Conservation (phyloP, 179 eudicot species). For the Camellia oleifera region DNA sequence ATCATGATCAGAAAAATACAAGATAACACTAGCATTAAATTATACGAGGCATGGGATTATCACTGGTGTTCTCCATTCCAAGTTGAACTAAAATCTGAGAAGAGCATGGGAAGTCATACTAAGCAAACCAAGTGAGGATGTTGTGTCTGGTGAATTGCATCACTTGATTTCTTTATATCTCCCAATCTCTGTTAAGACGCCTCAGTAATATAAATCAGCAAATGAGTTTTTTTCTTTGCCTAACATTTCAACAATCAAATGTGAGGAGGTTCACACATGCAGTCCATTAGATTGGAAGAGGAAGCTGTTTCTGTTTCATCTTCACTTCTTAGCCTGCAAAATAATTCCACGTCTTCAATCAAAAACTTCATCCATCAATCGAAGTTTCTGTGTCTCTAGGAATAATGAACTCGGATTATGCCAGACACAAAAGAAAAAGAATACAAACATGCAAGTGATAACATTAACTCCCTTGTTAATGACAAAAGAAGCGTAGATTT, state of each 20-base stretch:
- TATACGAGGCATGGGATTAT: background rate
- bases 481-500: background rate
- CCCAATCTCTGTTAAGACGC: background rate
- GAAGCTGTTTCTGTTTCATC: slow-evolving; percentile 7
- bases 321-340: slow-evolving; percentile 33
- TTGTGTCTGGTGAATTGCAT: background rate
- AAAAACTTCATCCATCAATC: background rate
- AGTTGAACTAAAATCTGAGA: background rate
- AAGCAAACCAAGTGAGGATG: background rate
- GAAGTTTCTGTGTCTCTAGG: background rate
- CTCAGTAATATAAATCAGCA: background rate
- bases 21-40: background rate
- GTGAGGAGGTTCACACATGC: background rate
- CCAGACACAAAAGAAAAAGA: background rate
- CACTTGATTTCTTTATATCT: background rate
- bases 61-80: background rate
- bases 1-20: background rate
- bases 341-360: background rate
- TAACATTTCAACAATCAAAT: background rate
- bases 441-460: background rate
- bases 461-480: background rate
- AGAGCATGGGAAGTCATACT: background rate
- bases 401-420: background rate
- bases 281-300: slow-evolving; percentile 3
- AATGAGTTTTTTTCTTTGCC: slow-evolving; percentile 16